Percentiles rank a stretch among this genome's conserved stretches.
Evolutionary conservation across 2,329 filamentous ascomycete genomes (phyloP).

Genomic region (Colletotrichum siamense): DNA sequence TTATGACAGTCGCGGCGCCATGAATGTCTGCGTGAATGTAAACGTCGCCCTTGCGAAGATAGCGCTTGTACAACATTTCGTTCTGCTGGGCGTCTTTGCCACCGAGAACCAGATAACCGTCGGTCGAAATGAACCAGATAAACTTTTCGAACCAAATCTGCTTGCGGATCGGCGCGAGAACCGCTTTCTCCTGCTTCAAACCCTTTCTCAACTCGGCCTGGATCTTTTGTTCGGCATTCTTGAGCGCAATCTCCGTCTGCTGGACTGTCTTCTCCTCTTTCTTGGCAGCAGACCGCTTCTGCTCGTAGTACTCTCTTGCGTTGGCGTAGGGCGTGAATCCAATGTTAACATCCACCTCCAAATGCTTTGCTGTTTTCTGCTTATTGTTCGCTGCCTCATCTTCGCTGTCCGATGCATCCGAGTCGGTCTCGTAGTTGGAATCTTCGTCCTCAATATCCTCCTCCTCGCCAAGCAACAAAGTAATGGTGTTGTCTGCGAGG

Average conservation of each 20-base stretch:
- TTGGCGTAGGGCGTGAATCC: slow-evolving; percentile 85
- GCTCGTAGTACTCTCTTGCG: slow-evolving; percentile 88
- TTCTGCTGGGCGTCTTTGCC: slow-evolving; percentile 90
- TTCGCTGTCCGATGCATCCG: slow-evolving; percentile 63
- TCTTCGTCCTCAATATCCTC: slow-evolving; percentile 67
- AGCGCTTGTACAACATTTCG: slow-evolving; percentile 87
- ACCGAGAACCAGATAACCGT: slow-evolving; percentile 90
- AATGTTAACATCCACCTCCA: slow-evolving; percentile 87
- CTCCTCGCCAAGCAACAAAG: slow-evolving; percentile 77
- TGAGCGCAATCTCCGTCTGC: slow-evolving; percentile 82
- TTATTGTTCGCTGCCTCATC: slow-evolving; percentile 42
- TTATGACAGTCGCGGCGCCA: slow-evolving; percentile 82
- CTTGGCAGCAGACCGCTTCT: slow-evolving; percentile 80
- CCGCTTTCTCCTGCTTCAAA: slow-evolving; percentile 88
- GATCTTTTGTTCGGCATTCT: slow-evolving; percentile 90
- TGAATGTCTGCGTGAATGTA: slow-evolving; percentile 91
- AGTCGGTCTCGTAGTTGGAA: slow-evolving; percentile 69
- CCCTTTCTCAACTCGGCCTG: slow-evolving; percentile 83
- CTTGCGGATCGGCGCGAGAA: slow-evolving; percentile 81
- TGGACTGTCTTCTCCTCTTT: slow-evolving; percentile 89
- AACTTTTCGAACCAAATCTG: slow-evolving; percentile 98
- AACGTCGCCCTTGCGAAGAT: slow-evolving; percentile 87
- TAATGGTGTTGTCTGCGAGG: slow-evolving; percentile 87
- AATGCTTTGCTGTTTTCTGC: slow-evolving; percentile 49
- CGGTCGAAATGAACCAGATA: slow-evolving; percentile 91